These are phyloP conservation scores for Plectosphaerella cucumerina DNA, from an alignment of 2,329 filamentous ascomycete species.

Conservation along the genomic window DNA sequence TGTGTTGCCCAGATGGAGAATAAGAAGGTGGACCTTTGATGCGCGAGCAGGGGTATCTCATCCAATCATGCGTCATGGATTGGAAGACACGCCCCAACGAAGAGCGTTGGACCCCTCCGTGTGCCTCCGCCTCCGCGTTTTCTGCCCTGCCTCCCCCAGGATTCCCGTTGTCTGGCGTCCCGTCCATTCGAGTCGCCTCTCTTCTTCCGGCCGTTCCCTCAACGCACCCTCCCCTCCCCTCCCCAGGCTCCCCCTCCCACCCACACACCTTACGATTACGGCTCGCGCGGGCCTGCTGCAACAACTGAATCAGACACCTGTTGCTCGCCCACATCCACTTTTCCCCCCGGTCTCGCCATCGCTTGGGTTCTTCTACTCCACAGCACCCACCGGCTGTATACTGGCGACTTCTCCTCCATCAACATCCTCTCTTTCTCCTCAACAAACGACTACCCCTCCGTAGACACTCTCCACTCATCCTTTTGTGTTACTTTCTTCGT, in stretches of 20 bases:
- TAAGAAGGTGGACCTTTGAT: neutral
- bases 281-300: neutral
- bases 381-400: neutral
- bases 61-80: neutral
- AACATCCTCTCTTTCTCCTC: neutral
- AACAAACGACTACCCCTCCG: neutral
- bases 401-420: neutral
- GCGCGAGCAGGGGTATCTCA: neutral
- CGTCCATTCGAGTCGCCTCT: neutral
- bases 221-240: neutral
- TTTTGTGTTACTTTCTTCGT: neutral
- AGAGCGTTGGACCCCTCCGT: neutral
- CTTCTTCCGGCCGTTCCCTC: neutral
- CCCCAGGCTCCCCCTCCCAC: no score
- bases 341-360: neutral
- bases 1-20: neutral
- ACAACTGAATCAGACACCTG: neutral
- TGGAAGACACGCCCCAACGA: neutral
- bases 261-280: neutral
- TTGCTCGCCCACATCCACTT: neutral
- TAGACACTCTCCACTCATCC: slow-evolving; percentile 2
- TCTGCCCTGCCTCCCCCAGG: neutral
- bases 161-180: neutral
- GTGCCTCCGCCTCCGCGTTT: neutral
- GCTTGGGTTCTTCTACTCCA: slow-evolving; percentile 1